A percentile compares a stretch with the other conserved stretches of the same genome.
phyloP scores from a whole-genome alignment of 345 rosid species.

The Gossypioides kirkii region DNA sequence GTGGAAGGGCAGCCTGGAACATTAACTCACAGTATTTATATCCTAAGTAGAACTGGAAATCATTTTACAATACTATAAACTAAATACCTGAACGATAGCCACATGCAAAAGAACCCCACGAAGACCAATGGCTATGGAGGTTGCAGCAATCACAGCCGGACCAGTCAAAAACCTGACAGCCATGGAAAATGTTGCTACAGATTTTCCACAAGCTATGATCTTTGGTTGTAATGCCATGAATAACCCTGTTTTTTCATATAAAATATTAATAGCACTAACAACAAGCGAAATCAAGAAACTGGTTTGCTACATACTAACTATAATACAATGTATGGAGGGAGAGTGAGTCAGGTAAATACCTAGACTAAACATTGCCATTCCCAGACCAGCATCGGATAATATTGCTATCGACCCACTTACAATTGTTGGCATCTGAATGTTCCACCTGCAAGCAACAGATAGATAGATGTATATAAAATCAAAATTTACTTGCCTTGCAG shows the following conservation, averaged over 20 bases:
- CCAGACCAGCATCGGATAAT: constrained; percentile 73
- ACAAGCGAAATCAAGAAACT: too few species aligned
- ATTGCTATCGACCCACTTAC: constrained; percentile 64
- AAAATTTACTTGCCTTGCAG: too few species aligned
- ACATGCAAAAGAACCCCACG: constrained; percentile 69
- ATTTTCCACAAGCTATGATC: constrained; percentile 73
- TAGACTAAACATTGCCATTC: constrained; percentile 90
- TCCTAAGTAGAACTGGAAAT: too few species aligned
- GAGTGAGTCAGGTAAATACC: constrained; percentile 29
- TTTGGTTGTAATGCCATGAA: constrained; percentile 88
- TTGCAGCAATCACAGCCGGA: constrained; percentile 84
- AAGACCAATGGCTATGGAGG: constrained; percentile 71
- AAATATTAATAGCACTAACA: neutral
- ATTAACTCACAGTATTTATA: too few species aligned
- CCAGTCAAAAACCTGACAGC: constrained; percentile 78
- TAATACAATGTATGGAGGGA: too few species aligned
- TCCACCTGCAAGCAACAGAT: constrained; percentile 37
- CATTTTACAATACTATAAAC: too few species aligned
- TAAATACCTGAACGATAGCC: constrained; percentile 63
- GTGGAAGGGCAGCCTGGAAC: constrained; percentile 69
- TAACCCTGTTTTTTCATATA: constrained; percentile 35
- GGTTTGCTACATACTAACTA: too few species aligned
- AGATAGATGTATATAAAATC: too few species aligned
- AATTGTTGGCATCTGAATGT: constrained; percentile 67
- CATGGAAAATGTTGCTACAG: constrained; percentile 77